These are phyloP conservation scores for Filobasidium wieringae DNA, from an alignment of 768 basidiomycete genomes.

Conservation along the genomic window DNA sequence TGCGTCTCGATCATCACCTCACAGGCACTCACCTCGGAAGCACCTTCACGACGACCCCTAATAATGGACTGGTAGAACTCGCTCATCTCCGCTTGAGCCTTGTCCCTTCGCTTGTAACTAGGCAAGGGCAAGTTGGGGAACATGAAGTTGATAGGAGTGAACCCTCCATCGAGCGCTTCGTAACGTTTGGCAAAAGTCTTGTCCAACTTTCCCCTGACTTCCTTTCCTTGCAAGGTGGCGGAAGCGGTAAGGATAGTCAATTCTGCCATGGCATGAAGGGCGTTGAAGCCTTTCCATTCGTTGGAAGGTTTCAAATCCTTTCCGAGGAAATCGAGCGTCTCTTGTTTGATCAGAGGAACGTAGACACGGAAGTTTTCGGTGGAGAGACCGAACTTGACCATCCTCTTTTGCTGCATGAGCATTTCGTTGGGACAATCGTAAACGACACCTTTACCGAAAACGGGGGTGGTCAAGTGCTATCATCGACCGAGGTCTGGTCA, in stretches of 20 bases:
- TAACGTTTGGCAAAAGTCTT: constrained; percentile 74
- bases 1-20: neutral
- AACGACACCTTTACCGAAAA: constrained; percentile 94
- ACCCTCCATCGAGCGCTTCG: constrained; percentile 84
- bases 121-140: constrained; percentile 86
- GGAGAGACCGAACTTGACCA: constrained; percentile 87
- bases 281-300: constrained; percentile 45
- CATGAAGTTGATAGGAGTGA: constrained; percentile 89
- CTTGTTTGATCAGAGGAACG: constrained; percentile 54
- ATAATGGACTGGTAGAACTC: constrained; percentile 85
- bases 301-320: constrained; percentile 52
- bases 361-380: constrained; percentile 83
- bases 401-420: constrained; percentile 98
- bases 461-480: constrained; percentile 80
- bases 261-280: constrained; percentile 60
- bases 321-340: constrained; percentile 58
- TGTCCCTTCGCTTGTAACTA: constrained; percentile 77
- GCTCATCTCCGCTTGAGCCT: constrained; percentile 83
- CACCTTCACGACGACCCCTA: constrained; percentile 51
- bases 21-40: constrained; percentile 40
- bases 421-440: constrained; percentile 93
- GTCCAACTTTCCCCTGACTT: constrained; percentile 67
- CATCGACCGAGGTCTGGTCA: neutral
- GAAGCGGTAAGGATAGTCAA: constrained; percentile 92
- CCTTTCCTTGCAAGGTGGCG: constrained; percentile 81